Base-by-base conservation (phyloP, 1,139 yeast genomes). In the Saccharomyces hybrid region DNA sequence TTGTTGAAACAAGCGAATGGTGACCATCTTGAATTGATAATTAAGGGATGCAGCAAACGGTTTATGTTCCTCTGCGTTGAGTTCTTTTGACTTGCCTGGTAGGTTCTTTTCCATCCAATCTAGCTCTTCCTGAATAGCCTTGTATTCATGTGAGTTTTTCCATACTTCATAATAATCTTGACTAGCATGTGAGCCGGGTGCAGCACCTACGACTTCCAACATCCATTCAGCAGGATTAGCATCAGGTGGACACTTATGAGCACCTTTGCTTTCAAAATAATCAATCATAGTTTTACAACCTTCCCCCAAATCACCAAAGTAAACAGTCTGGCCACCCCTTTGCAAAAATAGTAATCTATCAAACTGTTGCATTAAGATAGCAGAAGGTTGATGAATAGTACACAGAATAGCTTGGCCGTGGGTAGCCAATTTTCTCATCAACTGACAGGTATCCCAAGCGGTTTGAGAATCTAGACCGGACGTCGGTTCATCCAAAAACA, bases 391-490 rank as follows among this genome's bases (percentile, higher is more conserved):
- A 70, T 86, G 95, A 60, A 86, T 86, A 11, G 95, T 86, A 73
- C 93, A 86, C 66, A 86, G 73, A 64, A 87, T 83, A 47, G 95
- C 91, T 71, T 87, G 95, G 27, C 95, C 95, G 61, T 83, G 83
- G 67, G 81, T 76, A 23, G 93, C 86, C 55, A 87, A 76, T 68
- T 83, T 84, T 70, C 88, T 79, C 80, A 87, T 80, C 70, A 88
- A 76, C 66, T 83, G 82, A 69, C 88, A 83, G 64, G 86, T 82
- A 25, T 93, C 82, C 95, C 95, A 87, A 7, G 96, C 95, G 55
- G 96, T 86, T 72, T 88, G 96, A 26, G 96, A 88, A 69, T 89
- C 96, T 61, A 89, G 77, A 67, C 97, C 97, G 5, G 96, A 88
- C 25, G 97, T 89, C 8, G 97, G 97, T 70, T 89, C 97, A 73